Conservation (phyloP, 495 filamentous ascomycete species). For the Penicillium paradoxum region DNA sequence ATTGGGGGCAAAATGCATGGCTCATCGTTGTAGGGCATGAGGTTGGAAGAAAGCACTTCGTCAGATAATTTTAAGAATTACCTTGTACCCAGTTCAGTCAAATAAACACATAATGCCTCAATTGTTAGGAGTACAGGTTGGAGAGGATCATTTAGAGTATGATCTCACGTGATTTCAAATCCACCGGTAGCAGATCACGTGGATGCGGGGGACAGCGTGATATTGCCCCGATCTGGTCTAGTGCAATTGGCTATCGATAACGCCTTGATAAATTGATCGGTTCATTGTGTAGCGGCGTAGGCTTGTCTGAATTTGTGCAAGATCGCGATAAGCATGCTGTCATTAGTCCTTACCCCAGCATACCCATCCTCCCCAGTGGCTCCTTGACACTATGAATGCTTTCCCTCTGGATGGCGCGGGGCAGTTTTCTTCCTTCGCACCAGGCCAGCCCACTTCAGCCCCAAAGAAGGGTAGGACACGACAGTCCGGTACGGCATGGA, state of each 20-base stretch:
- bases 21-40: background rate
- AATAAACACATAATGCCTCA: background rate
- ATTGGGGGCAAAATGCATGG: background rate
- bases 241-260: constrained; percentile 4
- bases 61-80: background rate
- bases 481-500: constrained; percentile 38
- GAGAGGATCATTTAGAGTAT: background rate
- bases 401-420: constrained; percentile 12
- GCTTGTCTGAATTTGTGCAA: constrained; percentile 1
- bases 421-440: constrained; percentile 1
- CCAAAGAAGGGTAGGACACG: constrained; percentile 25
- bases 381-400: constrained; percentile 12
- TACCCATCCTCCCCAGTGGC: background rate
- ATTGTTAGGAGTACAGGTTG: background rate
- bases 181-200: background rate
- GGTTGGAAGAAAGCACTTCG: no score
- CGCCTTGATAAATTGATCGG: background rate
- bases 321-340: constrained; percentile 7
- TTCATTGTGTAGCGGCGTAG: background rate
- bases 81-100: background rate
- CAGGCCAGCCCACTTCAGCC: constrained; percentile 1
- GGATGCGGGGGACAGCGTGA: background rate
- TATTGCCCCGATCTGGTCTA: background rate
- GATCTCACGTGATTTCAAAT: background rate
- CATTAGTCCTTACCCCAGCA: background rate